Base-by-base conservation (phyloP, 2,329 filamentous ascomycete species). In the Colletotrichum horii region DNA sequence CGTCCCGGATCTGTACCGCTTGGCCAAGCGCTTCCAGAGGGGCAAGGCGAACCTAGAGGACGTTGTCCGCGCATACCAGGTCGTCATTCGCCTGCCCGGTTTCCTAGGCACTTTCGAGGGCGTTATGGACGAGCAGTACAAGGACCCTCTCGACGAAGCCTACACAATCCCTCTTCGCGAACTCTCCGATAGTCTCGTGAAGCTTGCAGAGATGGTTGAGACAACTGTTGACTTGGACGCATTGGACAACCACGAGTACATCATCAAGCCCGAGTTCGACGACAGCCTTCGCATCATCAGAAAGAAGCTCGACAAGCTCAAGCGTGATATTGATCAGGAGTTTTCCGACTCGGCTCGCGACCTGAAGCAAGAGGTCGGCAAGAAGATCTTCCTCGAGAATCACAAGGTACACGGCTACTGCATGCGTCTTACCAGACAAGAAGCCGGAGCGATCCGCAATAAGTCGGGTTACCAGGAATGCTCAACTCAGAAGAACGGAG, bases 251-350 rank as follows among this genome's bases (percentile, higher is more conserved):
- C 97, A 99, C 82, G 97, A 99, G 83, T 99, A 97, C 85, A 96
- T 98, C 80, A 99, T 99, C 90, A 99, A 98, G 85, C 95, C 97
- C 1, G 97, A 99, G 82, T 99, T 98, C 78, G 97, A 99, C 81
- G 96, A 98, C 74, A 91, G 93, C 70, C 88, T 99, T 48, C 92
- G 94, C 22, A 92, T 95, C n/a, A 97, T 99, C 79, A 93, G 95
- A 68, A 96, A 95, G 86, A 97, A 96, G 82, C 91, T 99, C 3
- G 96, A 98, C 82, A 95, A 93, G 81, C 87, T 98, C 32, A 93
- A 93, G 77, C 88, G 92, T 58, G 94, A 96, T 70, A 98, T 99
- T 91, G 91, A 96, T 66, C 89, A 89, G 36, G 96, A 98, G 83
- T 97, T 97, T 80, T 87, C 89, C 66, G 89, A 91, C 34, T 95